Evolutionary conservation across 352 stramenopile species (phyloP), one percentile per base, ranked within the genome.

Genomic region (Pythium chondricola): DNA sequence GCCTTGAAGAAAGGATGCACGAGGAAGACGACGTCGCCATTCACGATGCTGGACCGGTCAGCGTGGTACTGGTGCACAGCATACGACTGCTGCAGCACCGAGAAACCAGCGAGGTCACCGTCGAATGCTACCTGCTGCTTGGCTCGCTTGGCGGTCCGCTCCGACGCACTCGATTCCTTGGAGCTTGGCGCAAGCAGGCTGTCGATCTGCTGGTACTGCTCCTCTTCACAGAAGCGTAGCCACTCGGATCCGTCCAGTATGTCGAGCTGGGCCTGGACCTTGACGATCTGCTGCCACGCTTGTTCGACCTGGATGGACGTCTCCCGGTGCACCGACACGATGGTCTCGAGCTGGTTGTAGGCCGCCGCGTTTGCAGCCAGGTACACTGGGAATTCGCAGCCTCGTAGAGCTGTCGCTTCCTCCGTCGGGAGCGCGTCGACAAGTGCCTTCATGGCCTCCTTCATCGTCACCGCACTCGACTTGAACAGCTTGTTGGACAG

Each of bases 51-150:
- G 16, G 76, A 81, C 14, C 78, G 67, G 30, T 94, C 83, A 2
- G 71, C 65, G 38, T 88, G 76, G 56, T 89, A 77, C 48, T 72
- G 60, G 49, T 90, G 78, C 24, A 91, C 74, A 8, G 80, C 78
- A 49, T 92, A 94, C 35, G 83, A 94, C 47, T 91, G 80, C 43
- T 94, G 79, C 21, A 94, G 60, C 7, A 92, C 61, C 17, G 78
- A 91, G 13, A 83, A 65, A 2, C 48, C 58, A 0, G 55, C 70
- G 22, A 83, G 22, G 39, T 69, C 71, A 41, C 53, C 59, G 17
- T 79, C 63, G 18, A 63, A 53, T 1, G 43, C 43, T 7, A 35
- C 27, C 13, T 43, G 45, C 38, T 49, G 56, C 53, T 63, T 67
- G 24, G 37, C 39, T 10, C 59, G 59, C 59, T 67, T 67, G 1